Evolutionary conservation across 2,329 filamentous ascomycete genomes (phyloP).

Genomic region (Alternaria triticina): DNA sequence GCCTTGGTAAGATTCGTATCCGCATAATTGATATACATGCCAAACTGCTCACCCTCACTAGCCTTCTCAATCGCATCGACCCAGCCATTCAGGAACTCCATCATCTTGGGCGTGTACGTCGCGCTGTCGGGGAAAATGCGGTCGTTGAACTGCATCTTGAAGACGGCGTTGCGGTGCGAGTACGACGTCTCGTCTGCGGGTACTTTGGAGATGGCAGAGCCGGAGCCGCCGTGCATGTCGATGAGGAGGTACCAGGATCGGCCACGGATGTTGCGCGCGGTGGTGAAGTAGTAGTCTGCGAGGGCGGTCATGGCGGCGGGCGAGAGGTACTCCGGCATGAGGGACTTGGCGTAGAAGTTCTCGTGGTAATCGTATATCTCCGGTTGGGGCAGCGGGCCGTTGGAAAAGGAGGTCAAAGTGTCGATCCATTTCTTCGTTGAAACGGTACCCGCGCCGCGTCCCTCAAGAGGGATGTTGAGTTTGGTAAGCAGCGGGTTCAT

Average conservation of each 20-base stretch:
- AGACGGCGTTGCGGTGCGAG: slow-evolving; percentile 34
- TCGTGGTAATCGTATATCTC: slow-evolving; percentile 33
- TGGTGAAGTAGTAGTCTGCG: slow-evolving; percentile 31
- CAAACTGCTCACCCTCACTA: slow-evolving; percentile 39
- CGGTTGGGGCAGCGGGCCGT: slow-evolving; percentile 25
- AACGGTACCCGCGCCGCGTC: slow-evolving; percentile 1
- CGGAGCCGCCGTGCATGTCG: slow-evolving; percentile 34
- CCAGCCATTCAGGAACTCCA: slow-evolving; percentile 49
- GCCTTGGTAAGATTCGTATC: slow-evolving; percentile 54
- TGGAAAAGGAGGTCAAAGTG: slow-evolving; percentile 28
- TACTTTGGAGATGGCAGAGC: slow-evolving; percentile 16
- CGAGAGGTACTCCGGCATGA: slow-evolving; percentile 31
- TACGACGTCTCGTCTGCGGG: slow-evolving; percentile 25
- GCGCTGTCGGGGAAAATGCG: slow-evolving; percentile 12
- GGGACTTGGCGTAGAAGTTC: slow-evolving; percentile 37
- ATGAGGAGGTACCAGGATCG: slow-evolving; percentile 36
- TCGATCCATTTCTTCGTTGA: slow-evolving; percentile 23
- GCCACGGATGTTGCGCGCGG: slow-evolving; percentile 15
- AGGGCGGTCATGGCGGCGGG: slow-evolving; percentile 25
- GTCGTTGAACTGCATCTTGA: slow-evolving; percentile 39
- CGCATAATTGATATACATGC: slow-evolving; percentile 60
- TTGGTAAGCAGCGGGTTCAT: slow-evolving; percentile 32
- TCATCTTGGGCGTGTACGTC: slow-evolving; percentile 43
- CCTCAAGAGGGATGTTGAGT: slow-evolving; percentile 14
- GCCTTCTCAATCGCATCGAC: slow-evolving; percentile 40